Conservation (phyloP, 139 green algal genomes). For the Tetratostichococcus sp. region DNA sequence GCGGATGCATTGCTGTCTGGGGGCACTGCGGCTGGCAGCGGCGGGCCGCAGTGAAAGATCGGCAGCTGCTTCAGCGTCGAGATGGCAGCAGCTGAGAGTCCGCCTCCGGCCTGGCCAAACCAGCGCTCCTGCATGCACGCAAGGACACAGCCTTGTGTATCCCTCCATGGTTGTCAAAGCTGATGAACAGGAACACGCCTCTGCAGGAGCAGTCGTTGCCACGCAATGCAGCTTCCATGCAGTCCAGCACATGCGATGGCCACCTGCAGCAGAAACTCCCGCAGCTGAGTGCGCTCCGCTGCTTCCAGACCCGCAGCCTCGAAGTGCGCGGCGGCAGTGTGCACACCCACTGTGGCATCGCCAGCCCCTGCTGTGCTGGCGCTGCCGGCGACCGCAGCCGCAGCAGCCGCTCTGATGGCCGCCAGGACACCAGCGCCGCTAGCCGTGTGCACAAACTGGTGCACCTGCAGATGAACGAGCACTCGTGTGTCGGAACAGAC, state of each 20-base stretch:
- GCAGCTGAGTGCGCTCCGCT: slow-evolving; percentile 53
- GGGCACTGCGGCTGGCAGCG: background rate
- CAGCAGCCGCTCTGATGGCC: slow-evolving; percentile 33
- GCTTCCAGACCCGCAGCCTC: slow-evolving; percentile 5
- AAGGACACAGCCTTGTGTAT: too few species aligned
- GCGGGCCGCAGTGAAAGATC: slow-evolving; percentile 42
- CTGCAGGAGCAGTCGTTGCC: too few species aligned
- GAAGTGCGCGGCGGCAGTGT: background rate
- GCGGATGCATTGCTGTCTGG: too few species aligned
- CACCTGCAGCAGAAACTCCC: slow-evolving; percentile 57
- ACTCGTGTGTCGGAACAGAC: too few species aligned
- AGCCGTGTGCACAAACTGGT: slow-evolving; percentile 38
- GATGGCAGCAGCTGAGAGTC: slow-evolving; percentile 22
- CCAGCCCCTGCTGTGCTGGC: background rate
- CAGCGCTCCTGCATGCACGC: background rate
- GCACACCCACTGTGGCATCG: background rate
- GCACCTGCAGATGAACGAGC: slow-evolving; percentile 3
- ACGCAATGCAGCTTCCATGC: background rate
- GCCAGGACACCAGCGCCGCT: slow-evolving; percentile 48
- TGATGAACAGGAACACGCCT: too few species aligned
- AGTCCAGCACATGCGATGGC: background rate
- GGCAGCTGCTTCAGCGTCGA: slow-evolving; percentile 42
- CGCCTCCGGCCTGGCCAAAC: background rate
- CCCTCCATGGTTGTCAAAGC: too few species aligned
- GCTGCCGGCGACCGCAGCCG: background rate